Conservation (phyloP, 768 basidiomycete genomes). For the Arthromyces matolae region DNA sequence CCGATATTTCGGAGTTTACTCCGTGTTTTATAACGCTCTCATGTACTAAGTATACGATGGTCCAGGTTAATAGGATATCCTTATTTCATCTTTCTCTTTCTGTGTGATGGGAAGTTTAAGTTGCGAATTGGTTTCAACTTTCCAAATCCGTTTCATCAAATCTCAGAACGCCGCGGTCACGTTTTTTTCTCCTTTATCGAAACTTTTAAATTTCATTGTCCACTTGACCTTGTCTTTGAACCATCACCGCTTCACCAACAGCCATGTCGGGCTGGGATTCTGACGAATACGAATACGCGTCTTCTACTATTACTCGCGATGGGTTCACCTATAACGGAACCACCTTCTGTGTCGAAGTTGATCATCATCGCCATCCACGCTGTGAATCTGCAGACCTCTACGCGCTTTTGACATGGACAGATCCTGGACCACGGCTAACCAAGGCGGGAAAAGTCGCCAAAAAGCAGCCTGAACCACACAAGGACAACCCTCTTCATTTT, state of each 20-base stretch:
- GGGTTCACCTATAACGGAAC: slow-evolving; percentile 18
- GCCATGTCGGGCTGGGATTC: not conserved
- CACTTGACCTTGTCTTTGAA: too few species aligned
- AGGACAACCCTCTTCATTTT: slow-evolving; percentile 21
- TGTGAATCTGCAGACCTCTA: slow-evolving; percentile 18
- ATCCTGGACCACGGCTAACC: slow-evolving; percentile 21
- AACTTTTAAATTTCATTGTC: too few species aligned
- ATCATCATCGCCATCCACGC: slow-evolving; percentile 15
- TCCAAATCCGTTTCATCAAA: too few species aligned
- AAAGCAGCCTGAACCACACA: slow-evolving; percentile 20
- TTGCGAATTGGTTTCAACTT: too few species aligned
- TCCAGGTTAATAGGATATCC: too few species aligned
- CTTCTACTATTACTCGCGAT: slow-evolving; percentile 16
- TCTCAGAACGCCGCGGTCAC: too few species aligned
- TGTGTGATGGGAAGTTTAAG: too few species aligned
- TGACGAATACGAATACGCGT: slow-evolving; percentile 8
- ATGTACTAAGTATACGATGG: too few species aligned
- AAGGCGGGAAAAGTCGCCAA: slow-evolving; percentile 26
- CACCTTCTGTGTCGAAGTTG: slow-evolving; percentile 18
- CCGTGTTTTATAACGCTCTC: too few species aligned
- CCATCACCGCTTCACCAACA: too few species aligned
- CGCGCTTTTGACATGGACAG: slow-evolving; percentile 21
- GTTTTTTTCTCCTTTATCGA: too few species aligned
- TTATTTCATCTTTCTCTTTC: too few species aligned
- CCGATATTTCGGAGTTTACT: not conserved